Evolutionary conservation across 2,329 filamentous ascomycete genomes (phyloP).

Genomic region (Botrytis aclada): DNA sequence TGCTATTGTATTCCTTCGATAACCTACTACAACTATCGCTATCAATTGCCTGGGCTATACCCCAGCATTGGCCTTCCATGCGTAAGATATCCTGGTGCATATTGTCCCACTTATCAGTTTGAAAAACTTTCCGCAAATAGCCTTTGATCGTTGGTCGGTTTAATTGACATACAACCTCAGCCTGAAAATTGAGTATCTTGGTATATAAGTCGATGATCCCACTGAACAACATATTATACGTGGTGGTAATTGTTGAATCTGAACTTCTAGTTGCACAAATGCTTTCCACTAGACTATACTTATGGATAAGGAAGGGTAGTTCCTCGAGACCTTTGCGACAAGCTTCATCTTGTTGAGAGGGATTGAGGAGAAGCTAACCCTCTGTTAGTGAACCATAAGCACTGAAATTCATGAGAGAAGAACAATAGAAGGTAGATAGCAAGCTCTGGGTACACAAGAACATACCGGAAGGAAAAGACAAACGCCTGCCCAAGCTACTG

Average conservation of each 20-base stretch:
- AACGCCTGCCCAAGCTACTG: conserved; percentile 6
- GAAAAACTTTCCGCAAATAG: not conserved
- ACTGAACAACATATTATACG: not conserved
- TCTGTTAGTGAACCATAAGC: not conserved
- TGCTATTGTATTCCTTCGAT: not conserved
- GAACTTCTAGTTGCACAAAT: not conserved
- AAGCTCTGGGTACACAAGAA: not conserved
- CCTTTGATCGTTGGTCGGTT: not conserved
- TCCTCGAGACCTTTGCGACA: not conserved
- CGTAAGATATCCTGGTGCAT: not conserved
- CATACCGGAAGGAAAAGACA: conserved; percentile 3
- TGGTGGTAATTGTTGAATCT: not conserved
- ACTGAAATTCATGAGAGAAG: not conserved
- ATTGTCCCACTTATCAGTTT: not conserved
- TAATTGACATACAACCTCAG: not conserved
- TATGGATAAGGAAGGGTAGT: not conserved
- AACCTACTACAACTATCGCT: not conserved
- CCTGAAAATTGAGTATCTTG: not conserved
- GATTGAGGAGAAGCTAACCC: not conserved
- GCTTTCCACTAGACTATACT: not conserved
- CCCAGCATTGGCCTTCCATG: not conserved
- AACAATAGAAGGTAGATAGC: not conserved
- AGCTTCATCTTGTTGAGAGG: not conserved
- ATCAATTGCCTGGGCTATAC: not conserved
- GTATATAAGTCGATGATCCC: conserved; percentile 2